Evolutionary conservation across 768 basidiomycete genomes (phyloP), one percentile per base, ranked within the genome.

Genomic region (Sporobolomyces phaffii): DNA sequence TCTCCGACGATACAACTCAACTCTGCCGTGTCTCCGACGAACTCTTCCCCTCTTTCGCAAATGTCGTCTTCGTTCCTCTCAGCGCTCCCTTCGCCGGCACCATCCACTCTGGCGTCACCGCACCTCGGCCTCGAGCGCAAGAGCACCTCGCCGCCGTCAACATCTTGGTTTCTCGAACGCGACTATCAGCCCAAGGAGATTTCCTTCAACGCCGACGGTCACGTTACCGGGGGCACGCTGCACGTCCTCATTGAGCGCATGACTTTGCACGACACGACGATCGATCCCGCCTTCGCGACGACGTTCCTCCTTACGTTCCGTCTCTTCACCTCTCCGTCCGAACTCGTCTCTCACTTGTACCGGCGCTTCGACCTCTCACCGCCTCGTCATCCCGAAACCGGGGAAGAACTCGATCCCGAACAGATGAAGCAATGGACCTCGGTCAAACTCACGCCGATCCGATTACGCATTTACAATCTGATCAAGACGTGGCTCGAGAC

Each of bases 301-400:
- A 87, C 92, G 34, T 98, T 99, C 81, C 93, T 93, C 82, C 81
- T 93, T 73, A 97, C 93, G 0, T 99, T 98, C 82, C 85, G 94
- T 34, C 79, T 97, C 61, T 97, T 96, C 79, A 85, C 88, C 3
- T 84, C 87, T 0, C 89, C 96, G 2, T 58, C 78, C 10, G 86
- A 89, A 53, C 83, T 99, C 31, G 83, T 90, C 13, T 84, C 87
- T 26, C 83, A 86, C 1, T 80, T 97, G 68, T 86, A 93, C 67
- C 78, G 81, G 43, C 87, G 96, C 24, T 98, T 91, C 77, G 88
- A 93, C 74, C 80, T 93, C 49, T 44, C 70, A 20, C 79, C 84
- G 43, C 86, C 88, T 7, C n/a, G 24, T 1, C 24, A 64, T 24
- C 86, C 89, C 1, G 72, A 77, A 10, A 58, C 61, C 6, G 80